These are phyloP conservation scores for Polytolypa hystricis DNA, from an alignment of 2,329 filamentous ascomycete genomes.

Conservation along the genomic window DNA sequence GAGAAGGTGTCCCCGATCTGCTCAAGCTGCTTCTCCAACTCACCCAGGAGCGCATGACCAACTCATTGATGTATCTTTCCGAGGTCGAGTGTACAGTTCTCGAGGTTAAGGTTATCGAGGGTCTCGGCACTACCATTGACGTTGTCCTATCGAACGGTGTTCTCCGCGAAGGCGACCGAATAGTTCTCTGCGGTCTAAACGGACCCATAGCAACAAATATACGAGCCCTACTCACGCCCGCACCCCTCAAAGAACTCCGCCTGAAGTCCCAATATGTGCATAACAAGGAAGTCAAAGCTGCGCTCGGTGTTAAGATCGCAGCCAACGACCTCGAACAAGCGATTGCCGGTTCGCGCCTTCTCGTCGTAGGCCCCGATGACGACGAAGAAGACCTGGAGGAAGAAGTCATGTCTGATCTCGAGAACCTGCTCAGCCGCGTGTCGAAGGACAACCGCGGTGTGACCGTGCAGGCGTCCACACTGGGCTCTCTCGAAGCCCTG, in stretches of 20 bases:
- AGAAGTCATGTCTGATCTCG: conserved; percentile 90
- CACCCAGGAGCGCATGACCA: conserved; percentile 95
- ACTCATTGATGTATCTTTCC: conserved; percentile 93
- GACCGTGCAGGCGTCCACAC: conserved; percentile 90
- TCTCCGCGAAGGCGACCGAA: conserved; percentile 82
- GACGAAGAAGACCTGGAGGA: conserved; percentile 95
- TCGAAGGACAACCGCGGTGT: conserved; percentile 90
- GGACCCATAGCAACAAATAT: conserved; percentile 93
- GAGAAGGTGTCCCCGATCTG: conserved; percentile 98
- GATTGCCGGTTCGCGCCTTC: conserved; percentile 87
- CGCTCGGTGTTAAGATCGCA: conserved; percentile 96
- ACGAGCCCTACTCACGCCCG: conserved; percentile 83
- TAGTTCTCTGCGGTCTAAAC: conserved; percentile 93
- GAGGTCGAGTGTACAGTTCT: conserved; percentile 96
- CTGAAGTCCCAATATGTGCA: conserved; percentile 95
- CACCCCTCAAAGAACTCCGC: conserved; percentile 83
- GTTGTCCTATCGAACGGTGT: conserved; percentile 95
- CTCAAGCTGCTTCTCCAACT: conserved; percentile 85
- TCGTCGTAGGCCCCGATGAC: conserved; percentile 89
- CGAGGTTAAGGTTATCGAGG: conserved; percentile 98
- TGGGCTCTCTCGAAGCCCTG: conserved; percentile 90
- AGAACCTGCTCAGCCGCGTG: conserved; percentile 80
- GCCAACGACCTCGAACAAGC: conserved; percentile 91
- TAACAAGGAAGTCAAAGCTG: conserved; percentile 98
- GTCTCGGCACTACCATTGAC: conserved; percentile 96